Conservation (phyloP, 805 yeast species). For the Metschnikowia chrysomelidarum region DNA sequence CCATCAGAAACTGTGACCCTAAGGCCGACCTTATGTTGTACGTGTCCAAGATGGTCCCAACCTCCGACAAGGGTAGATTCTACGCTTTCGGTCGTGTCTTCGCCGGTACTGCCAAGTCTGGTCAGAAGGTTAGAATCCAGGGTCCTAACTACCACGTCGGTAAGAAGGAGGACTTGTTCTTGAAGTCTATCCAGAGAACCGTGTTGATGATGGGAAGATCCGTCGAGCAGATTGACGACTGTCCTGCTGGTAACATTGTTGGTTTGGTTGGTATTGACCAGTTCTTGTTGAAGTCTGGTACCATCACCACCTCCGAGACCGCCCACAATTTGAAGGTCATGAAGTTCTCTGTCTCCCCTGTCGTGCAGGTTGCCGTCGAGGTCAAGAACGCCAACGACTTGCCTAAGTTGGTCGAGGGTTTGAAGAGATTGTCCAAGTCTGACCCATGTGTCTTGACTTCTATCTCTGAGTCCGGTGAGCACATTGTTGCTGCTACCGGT, state of each 20-base stretch:
- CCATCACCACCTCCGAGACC: constrained; percentile 92
- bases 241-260: constrained; percentile 99
- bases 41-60: constrained; percentile 99
- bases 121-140: constrained; percentile 99
- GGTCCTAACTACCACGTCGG: constrained; percentile 99
- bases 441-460: constrained; percentile 95
- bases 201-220: constrained; percentile 99
- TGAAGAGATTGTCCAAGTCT: constrained; percentile 98
- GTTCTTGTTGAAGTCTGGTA: constrained; percentile 99
- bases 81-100: constrained; percentile 99
- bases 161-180: constrained; percentile 94
- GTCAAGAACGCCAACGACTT: constrained; percentile 99
- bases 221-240: constrained; percentile 97
- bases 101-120: constrained; percentile 98
- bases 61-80: constrained; percentile 99
- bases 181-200: constrained; percentile 98
- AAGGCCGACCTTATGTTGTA: constrained; percentile 96
- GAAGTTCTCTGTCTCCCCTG: constrained; percentile 99
- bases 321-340: constrained; percentile 99
- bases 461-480: constrained; percentile 97
- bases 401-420: constrained; percentile 99
- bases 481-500: constrained; percentile 99
- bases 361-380: constrained; percentile 99
- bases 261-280: constrained; percentile 99
- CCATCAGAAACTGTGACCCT: constrained; percentile 98